Evolutionary conservation across 1,284 basidiomycete genomes (phyloP).

Genomic region (Rhodotorula sp.): DNA sequence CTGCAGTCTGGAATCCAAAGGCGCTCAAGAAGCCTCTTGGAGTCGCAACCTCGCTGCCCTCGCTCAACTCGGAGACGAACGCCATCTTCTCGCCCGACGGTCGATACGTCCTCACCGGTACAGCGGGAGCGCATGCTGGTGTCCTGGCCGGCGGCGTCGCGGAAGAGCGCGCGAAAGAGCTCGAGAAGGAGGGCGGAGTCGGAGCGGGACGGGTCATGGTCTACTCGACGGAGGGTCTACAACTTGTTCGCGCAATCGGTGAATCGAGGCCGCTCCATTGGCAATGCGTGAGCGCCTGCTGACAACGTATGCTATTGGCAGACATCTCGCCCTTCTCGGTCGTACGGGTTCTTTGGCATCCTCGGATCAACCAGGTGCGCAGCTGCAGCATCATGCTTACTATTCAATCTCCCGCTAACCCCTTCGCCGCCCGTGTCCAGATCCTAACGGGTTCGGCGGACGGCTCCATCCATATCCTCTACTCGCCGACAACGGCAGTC

Average conservation of each 20-base stretch:
- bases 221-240: slow-evolving; percentile 49
- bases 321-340: slow-evolving; percentile 62
- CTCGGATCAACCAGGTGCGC: slow-evolving; percentile 91
- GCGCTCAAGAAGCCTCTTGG: slow-evolving; percentile 81
- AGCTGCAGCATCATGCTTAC: too few species aligned
- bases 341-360: slow-evolving; percentile 86
- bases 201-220: slow-evolving; percentile 66
- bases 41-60: slow-evolving; percentile 62
- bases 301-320: neutral
- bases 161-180: slow-evolving; percentile 60
- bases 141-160: slow-evolving; percentile 53
- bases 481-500: slow-evolving; percentile 79
- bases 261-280: slow-evolving; percentile 43
- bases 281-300: neutral
- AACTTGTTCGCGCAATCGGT: slow-evolving; percentile 62
- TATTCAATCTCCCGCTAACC: neutral
- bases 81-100: slow-evolving; percentile 91
- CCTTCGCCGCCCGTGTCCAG: slow-evolving; percentile 51
- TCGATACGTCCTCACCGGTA: slow-evolving; percentile 77
- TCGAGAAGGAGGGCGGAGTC: neutral
- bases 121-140: slow-evolving; percentile 49
- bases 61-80: slow-evolving; percentile 84
- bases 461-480: slow-evolving; percentile 82
- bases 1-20: slow-evolving; percentile 86
- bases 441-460: slow-evolving; percentile 83